phyloP scores from a whole-genome alignment of 2,329 filamentous ascomycete genomes.

The Aspergillus cejpii region DNA sequence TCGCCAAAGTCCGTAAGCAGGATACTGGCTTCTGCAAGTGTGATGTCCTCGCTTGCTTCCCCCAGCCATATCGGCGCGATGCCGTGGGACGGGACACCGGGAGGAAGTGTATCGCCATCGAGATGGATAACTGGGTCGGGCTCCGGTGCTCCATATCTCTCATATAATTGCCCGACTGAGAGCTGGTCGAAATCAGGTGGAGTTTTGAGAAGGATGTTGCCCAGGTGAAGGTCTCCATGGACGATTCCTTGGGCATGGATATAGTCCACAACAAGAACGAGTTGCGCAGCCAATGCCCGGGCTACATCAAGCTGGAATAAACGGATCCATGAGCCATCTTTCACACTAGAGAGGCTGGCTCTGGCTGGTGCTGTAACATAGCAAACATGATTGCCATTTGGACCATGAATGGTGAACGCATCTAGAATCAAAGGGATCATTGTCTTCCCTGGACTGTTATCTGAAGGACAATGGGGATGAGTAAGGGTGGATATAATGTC shows the following conservation, averaged over 20 bases:
- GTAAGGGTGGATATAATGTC: constrained; percentile 19
- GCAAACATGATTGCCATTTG: constrained; percentile 24
- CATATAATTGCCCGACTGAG: constrained; percentile 15
- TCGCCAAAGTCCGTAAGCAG: constrained; percentile 35
- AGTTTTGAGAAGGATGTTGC: constrained; percentile 31
- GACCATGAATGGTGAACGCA: constrained; percentile 18
- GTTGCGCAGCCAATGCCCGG: constrained; percentile 22
- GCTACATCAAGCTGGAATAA: constrained; percentile 23
- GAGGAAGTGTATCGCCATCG: constrained; percentile 19
- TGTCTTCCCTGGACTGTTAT: background rate
- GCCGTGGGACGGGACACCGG: constrained; percentile 27
- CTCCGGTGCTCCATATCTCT: constrained; percentile 18
- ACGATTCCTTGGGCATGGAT: constrained; percentile 17
- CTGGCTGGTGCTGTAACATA: constrained; percentile 16
- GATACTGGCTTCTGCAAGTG: constrained; percentile 23
- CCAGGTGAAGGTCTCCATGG: constrained; percentile 34
- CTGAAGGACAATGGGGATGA: background rate
- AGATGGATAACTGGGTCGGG: constrained; percentile 16
- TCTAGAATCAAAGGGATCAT: constrained; percentile 18
- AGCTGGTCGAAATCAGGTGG: constrained; percentile 16
- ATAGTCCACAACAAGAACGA: constrained; percentile 28
- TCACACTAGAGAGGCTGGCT: constrained; percentile 14
- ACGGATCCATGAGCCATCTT: constrained; percentile 18
- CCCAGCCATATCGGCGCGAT: constrained; percentile 34
- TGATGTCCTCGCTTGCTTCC: constrained; percentile 26